These are phyloP conservation scores for Davidsoniella eucalypti DNA, from an alignment of 2,329 filamentous ascomycete genomes.

Conservation along the genomic window DNA sequence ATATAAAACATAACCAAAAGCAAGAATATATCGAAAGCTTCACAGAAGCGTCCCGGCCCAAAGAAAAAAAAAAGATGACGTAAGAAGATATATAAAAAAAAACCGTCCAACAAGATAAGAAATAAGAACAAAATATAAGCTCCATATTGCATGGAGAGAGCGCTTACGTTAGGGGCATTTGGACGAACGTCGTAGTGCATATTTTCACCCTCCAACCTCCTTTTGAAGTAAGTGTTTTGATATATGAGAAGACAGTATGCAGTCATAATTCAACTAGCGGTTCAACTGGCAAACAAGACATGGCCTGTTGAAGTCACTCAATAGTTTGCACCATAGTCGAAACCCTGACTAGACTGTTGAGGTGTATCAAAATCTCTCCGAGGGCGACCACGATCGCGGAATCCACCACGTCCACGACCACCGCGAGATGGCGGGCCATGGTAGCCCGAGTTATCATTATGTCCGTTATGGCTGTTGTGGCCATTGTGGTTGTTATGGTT, in stretches of 20 bases:
- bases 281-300: not conserved
- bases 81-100: no score
- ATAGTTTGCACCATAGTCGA: constrained; percentile 12
- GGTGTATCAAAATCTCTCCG: constrained; percentile 12
- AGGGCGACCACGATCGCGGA: constrained; percentile 10
- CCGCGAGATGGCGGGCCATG: constrained; percentile 5
- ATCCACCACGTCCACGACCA: constrained; percentile 10
- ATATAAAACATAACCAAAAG: no score
- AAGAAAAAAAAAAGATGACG: no score
- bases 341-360: constrained; percentile 12
- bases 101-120: no score
- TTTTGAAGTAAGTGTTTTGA: not conserved
- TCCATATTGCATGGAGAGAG: no score
- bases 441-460: constrained; percentile 8
- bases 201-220: not conserved
- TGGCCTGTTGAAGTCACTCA: not conserved
- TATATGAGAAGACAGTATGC: not conserved
- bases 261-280: no score
- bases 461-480: constrained; percentile 13
- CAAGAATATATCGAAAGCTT: no score
- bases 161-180: no score
- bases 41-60: no score
- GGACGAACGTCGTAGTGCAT: no score
- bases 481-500: constrained; percentile 2
- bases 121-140: no score